These are phyloP conservation scores for Allium fistulosum DNA, from an alignment of 106 monocot genomes.

Conservation along the genomic window DNA sequence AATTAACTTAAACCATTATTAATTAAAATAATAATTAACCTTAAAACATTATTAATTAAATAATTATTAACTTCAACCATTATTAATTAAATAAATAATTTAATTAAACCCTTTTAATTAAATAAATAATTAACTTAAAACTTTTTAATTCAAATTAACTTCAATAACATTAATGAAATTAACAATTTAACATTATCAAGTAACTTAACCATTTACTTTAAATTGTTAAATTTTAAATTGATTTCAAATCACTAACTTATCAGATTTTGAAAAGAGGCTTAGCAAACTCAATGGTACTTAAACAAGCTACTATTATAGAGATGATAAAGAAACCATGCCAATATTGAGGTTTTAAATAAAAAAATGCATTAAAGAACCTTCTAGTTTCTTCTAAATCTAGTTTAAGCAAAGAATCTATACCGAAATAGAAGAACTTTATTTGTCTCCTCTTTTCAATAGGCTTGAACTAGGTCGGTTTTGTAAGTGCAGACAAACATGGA, in stretches of 20 bases:
- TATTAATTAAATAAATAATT: conserved; percentile 56
- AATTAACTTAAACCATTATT: too few relatives aligned
- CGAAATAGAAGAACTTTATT: conserved; percentile 98
- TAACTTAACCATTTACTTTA: conserved; percentile 75
- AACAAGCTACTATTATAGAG: too few relatives aligned
- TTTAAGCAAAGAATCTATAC: conserved; percentile 90
- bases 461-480: conserved; percentile 10
- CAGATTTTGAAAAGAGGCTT: too few relatives aligned
- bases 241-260: too few relatives aligned
- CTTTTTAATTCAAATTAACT: too few relatives aligned
- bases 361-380: conserved; percentile 86
- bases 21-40: too few relatives aligned
- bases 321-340: conserved; percentile 99
- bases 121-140: too few relatives aligned
- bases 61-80: too few relatives aligned
- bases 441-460: conserved; percentile 79
- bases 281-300: too few relatives aligned
- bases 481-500: too few relatives aligned
- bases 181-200: conserved; percentile 98
- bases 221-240: conserved; percentile 44
- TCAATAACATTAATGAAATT: conserved; percentile 32
- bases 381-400: conserved; percentile 9
- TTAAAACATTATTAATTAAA: too few relatives aligned
- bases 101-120: conserved; percentile 6
- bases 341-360: conserved; percentile 79